Base-by-base conservation (phyloP, 768 basidiomycete genomes). In the Leccinellum albellum region DNA sequence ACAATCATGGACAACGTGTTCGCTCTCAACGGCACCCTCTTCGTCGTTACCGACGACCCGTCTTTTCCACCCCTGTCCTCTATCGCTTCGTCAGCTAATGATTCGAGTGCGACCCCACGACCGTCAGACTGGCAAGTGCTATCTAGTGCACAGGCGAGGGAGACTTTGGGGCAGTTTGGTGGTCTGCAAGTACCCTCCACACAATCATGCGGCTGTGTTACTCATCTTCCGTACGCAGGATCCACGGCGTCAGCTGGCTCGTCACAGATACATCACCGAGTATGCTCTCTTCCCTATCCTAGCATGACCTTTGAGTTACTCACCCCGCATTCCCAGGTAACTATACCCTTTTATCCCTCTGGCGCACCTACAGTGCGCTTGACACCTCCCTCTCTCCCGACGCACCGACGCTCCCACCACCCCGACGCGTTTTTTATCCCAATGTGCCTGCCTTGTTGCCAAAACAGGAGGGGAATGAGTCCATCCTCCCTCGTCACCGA, bases 1-100 rank as follows among this genome's bases (percentile, higher is more conserved):
- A 92, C 89, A 1, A 82, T 94, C 45, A 75, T 95, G 55, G 90
- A 94, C 64, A 88, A 91, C 58, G 78, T 91, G n/a, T 82, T 88
- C 64, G 72, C 89, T n/a, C 76, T 81, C 63, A 85, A 88, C 61
- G 85, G 85, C 10, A 83, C 84, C 3, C 79, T 91, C 58, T 91
- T 84, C 70, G 70, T 95, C 57, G 85, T 95, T 33, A 82, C 86
- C 4, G 86, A 93, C 67, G 76, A 85, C 57, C 78, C 79, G 6
- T 69, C 77, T 2, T 79, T 92, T 50, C 94, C 92, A 1, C 56
- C 79, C 2, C 67, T 86, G 31, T 69, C 69, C 5, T 71, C 76
- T 1, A 86, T 89, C 23, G 75, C 71, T 0, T 80, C 81, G 5
- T 75, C 78, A 5, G 50, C 61, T 14, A 57, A 63, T 10, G 62